Conservation (phyloP, 179 eudicot species). For the Silene noctiflora region DNA sequence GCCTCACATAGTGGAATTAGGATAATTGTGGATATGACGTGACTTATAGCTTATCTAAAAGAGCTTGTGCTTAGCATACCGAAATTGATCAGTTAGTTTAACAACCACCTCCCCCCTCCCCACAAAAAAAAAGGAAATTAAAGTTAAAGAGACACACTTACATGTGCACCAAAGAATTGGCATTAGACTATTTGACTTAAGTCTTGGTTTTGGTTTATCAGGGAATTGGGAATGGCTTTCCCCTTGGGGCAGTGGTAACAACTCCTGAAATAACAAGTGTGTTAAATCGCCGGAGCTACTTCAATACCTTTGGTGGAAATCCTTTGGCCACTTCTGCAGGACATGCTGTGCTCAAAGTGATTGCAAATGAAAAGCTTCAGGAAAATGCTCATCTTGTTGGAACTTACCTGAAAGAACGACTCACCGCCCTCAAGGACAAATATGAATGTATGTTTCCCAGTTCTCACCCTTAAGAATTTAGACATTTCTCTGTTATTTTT, state of each 20-base stretch:
- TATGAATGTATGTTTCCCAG: conserved; percentile 63
- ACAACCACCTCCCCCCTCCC: no score
- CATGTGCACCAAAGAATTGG: not conserved
- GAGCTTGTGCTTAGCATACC: no score
- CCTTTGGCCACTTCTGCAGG: conserved; percentile 93
- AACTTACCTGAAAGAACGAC: conserved; percentile 64
- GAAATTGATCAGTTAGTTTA: no score
- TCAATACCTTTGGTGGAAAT: conserved; percentile 97
- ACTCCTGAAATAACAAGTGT: conserved; percentile 89
- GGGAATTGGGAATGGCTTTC: conserved; percentile 95
- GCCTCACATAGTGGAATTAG: not conserved
- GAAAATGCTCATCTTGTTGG: conserved; percentile 78
- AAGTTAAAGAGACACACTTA: no score
- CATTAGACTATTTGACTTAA: no score
- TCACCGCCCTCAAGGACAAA: conserved; percentile 61
- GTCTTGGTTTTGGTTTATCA: no score
- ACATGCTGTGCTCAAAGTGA: conserved; percentile 82
- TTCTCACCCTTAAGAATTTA: no score
- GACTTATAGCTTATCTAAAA: no score
- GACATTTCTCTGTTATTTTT: not conserved
- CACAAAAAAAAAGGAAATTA: no score
- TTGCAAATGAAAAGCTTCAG: conserved; percentile 87
- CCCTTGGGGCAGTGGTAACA: conserved; percentile 96
- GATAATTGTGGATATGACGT: not conserved
- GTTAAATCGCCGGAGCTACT: conserved; percentile 71